These are phyloP conservation scores for Xylaria sp. DNA, from an alignment of 2,329 filamentous ascomycete genomes.

Conservation along the genomic window DNA sequence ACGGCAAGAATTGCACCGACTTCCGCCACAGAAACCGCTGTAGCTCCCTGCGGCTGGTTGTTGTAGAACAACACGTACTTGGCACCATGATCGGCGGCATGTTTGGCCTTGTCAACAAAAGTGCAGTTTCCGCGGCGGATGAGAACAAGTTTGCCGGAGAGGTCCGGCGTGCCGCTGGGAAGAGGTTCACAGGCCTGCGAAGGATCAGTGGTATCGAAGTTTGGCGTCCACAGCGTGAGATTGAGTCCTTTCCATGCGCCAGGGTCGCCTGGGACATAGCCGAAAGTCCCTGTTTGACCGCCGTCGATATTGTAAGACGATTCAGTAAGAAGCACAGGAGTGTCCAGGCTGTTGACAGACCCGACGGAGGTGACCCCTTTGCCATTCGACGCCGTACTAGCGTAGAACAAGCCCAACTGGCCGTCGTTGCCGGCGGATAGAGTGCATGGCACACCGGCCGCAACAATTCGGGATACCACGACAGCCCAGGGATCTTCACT, in stretches of 20 bases:
- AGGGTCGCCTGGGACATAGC: slow-evolving; percentile 40
- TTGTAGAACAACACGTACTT: slow-evolving; percentile 60
- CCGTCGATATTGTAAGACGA: slow-evolving; percentile 39
- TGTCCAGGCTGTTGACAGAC: slow-evolving; percentile 44
- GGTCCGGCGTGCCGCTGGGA: slow-evolving; percentile 50
- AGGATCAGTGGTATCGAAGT: slow-evolving; percentile 42
- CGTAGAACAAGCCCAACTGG: slow-evolving; percentile 43
- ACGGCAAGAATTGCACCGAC: slow-evolving; percentile 20
- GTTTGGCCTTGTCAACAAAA: slow-evolving; percentile 49
- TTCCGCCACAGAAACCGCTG: slow-evolving; percentile 30
- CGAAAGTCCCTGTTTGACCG: slow-evolving; percentile 35
- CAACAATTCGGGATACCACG: slow-evolving; percentile 48
- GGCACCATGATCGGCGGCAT: slow-evolving; percentile 50
- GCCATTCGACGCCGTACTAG: slow-evolving; percentile 44
- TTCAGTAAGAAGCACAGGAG: slow-evolving; percentile 39
- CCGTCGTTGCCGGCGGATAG: slow-evolving; percentile 51
- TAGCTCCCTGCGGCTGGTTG: slow-evolving; percentile 38
- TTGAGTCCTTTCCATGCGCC: slow-evolving; percentile 41
- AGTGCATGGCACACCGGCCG: slow-evolving; percentile 47
- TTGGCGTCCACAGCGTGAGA: slow-evolving; percentile 46
- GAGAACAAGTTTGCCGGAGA: slow-evolving; percentile 54
- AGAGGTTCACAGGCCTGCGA: slow-evolving; percentile 49
- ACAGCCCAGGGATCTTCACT: slow-evolving; percentile 47
- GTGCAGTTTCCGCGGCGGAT: slow-evolving; percentile 54
- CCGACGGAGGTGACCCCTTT: slow-evolving; percentile 44